A percentile compares a stretch with the other conserved stretches of the same genome.
phyloP scores from a whole-genome alignment of 768 basidiomycete species.

The Amanita pseudoporphyria region DNA sequence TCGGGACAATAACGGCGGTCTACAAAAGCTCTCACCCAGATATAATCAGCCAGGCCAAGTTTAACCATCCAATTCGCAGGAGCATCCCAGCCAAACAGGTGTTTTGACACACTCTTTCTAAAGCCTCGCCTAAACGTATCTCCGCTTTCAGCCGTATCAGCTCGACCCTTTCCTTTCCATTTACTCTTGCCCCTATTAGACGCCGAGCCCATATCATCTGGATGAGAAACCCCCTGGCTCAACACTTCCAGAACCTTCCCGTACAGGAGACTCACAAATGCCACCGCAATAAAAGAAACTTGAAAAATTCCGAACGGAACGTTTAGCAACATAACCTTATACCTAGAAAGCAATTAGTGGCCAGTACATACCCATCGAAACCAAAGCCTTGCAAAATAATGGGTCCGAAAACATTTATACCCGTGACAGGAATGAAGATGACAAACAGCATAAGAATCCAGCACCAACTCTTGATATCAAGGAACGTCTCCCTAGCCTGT shows the following conservation, averaged over 20 bases:
- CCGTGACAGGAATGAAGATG: conserved; percentile 17
- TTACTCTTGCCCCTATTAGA: neutral
- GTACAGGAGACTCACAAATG: conserved; percentile 16
- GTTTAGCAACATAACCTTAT: conserved; percentile 21
- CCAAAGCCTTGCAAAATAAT: conserved; percentile 24
- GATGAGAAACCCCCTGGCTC: neutral
- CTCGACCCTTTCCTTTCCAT: conserved; percentile 2
- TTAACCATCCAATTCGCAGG: conserved; percentile 49
- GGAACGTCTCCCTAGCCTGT: conserved; percentile 22
- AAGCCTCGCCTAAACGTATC: conserved; percentile 34
- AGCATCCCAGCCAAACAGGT: too few species aligned
- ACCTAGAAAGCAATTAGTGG: conserved; percentile 10
- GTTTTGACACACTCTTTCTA: conserved; percentile 38
- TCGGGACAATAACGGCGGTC: neutral
- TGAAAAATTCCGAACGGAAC: conserved; percentile 22
- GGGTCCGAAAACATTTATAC: conserved; percentile 20
- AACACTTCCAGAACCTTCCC: neutral
- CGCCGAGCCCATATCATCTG: neutral
- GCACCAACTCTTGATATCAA: conserved; percentile 26
- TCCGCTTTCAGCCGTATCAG: conserved; percentile 6
- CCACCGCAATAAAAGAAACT: conserved; percentile 16
- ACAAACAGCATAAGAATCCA: conserved; percentile 20
- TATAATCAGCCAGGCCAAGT: conserved; percentile 41
- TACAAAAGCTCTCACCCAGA: conserved; percentile 31
- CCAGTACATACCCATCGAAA: conserved; percentile 17